Percentiles rank a stretch among this genome's conserved stretches.
These are phyloP conservation scores for Blastobotrys parvus DNA, from an alignment of 805 yeast genomes.

Conservation along the genomic window DNA sequence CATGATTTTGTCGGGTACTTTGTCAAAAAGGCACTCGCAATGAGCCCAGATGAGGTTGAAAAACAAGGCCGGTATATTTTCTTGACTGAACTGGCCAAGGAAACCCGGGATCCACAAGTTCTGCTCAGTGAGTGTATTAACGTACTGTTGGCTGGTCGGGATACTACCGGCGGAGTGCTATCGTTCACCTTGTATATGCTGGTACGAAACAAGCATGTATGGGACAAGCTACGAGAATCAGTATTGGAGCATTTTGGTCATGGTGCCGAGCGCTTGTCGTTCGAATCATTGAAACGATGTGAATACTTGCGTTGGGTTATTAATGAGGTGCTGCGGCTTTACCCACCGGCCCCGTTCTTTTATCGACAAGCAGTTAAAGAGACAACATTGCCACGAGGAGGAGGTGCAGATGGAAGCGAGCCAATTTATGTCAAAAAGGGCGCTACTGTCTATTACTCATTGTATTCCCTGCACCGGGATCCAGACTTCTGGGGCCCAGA, in stretches of 20 bases:
- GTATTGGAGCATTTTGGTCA: slow-evolving; percentile 31
- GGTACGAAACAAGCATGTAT: slow-evolving; percentile 31
- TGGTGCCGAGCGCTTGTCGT: slow-evolving; percentile 26
- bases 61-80: slow-evolving; percentile 36
- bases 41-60: slow-evolving; percentile 17
- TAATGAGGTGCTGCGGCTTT: slow-evolving; percentile 39
- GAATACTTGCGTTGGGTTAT: slow-evolving; percentile 40
- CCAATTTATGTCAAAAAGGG: slow-evolving; percentile 35
- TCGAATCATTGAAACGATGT: slow-evolving; percentile 41
- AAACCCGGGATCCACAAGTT: slow-evolving; percentile 39
- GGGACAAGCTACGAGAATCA: slow-evolving; percentile 30
- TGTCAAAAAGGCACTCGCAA: slow-evolving; percentile 32
- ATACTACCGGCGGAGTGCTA: slow-evolving; percentile 45
- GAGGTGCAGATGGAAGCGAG: slow-evolving; percentile 30
- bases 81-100: slow-evolving; percentile 40
- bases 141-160: slow-evolving; percentile 46
- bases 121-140: slow-evolving; percentile 45
- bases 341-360: slow-evolving; percentile 40
- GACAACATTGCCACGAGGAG: slow-evolving; percentile 43
- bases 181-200: slow-evolving; percentile 40
- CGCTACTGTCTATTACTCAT: slow-evolving; percentile 29
- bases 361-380: slow-evolving; percentile 34
- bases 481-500: slow-evolving; percentile 34
- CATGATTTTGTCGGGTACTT: slow-evolving; percentile 33
- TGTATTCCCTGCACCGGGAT: slow-evolving; percentile 35